Evolutionary conservation across 2,329 filamentous ascomycete species (phyloP).

Genomic region (Claviceps sp.): DNA sequence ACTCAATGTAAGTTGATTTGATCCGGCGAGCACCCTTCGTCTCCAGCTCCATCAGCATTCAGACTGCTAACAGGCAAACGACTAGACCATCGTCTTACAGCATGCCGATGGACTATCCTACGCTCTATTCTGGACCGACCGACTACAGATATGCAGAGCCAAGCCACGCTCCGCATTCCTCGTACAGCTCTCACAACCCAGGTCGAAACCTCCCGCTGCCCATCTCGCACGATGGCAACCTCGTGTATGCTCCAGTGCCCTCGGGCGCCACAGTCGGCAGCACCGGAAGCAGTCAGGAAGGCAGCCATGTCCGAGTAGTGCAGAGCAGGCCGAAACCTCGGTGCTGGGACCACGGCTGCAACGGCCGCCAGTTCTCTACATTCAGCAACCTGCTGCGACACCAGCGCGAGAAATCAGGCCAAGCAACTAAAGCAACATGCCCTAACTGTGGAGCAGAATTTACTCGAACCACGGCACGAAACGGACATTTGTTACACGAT

Average conservation of each 20-base stretch:
- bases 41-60: not conserved
- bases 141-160: constrained; percentile 27
- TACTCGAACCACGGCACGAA: constrained; percentile 74
- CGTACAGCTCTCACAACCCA: constrained; percentile 12
- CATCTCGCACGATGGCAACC: constrained; percentile 22
- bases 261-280: constrained; percentile 23
- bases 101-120: constrained; percentile 31
- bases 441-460: constrained; percentile 89
- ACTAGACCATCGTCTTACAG: constrained; percentile 23
- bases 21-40: not conserved
- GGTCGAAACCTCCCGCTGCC: constrained; percentile 26
- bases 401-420: constrained; percentile 87
- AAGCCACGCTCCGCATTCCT: not conserved
- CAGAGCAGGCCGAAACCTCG: constrained; percentile 81
- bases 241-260: constrained; percentile 31
- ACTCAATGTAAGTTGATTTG: constrained; percentile 21
- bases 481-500: constrained; percentile 74
- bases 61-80: constrained; percentile 11
- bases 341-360: constrained; percentile 95
- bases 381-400: constrained; percentile 91
- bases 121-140: constrained; percentile 19
- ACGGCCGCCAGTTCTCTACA: constrained; percentile 87
- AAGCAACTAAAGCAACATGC: constrained; percentile 77
- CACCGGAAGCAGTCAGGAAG: constrained; percentile 21
- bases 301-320: constrained; percentile 50